Base-by-base conservation (phyloP, 1,284 basidiomycete species). In the Fomitopsis schrenkii region DNA sequence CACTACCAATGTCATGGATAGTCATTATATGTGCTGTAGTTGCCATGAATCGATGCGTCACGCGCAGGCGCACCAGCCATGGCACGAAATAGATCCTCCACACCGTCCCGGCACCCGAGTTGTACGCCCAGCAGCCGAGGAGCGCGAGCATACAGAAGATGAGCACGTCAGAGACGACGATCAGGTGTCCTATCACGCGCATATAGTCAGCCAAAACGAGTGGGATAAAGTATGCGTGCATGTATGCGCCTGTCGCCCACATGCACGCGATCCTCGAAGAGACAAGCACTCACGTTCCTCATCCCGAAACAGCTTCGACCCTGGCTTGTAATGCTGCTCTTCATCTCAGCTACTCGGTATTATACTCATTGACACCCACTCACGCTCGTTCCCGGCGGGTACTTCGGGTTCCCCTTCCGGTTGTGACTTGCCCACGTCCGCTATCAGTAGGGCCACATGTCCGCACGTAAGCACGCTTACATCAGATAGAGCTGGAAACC, bases 161-260 rank as follows among this genome's bases (percentile, higher is more conserved):
- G 63, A 83, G 83, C 60, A 86, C 69, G 74, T 90, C 83, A 12
- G 85, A 87, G 42, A 76, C 64, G 70, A 88, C 70, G 65, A 88
- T 79, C 0, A 60, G 63, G 17, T 62, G 59, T 10, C 70, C 72
- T 75, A 30, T 5, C 7, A 3, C 35, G 1, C 17, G 17, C 1
- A 19, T 22, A 22, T 45, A 22, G 15, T 45, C 44, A 45, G 44
- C 19, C 44, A 5, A 7, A 14, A 5, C 5, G 41, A 10, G 15
- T 12, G 35, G 10, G 10, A 36, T 12, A 36, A 12, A 26, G 22
- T 38, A 12, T 12, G 35, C 10, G 2, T 22, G 22, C 22, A 22
- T 22, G 2, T 22, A 22, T 12, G 10, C 10, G 6, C 35, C 35
- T 15, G 12, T n/a, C n/a, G 46, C 14, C 26, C 36, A 38, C 35